phyloP scores from a whole-genome alignment of 1,139 yeast species.

The Lodderomyces oxycetoniae region DNA sequence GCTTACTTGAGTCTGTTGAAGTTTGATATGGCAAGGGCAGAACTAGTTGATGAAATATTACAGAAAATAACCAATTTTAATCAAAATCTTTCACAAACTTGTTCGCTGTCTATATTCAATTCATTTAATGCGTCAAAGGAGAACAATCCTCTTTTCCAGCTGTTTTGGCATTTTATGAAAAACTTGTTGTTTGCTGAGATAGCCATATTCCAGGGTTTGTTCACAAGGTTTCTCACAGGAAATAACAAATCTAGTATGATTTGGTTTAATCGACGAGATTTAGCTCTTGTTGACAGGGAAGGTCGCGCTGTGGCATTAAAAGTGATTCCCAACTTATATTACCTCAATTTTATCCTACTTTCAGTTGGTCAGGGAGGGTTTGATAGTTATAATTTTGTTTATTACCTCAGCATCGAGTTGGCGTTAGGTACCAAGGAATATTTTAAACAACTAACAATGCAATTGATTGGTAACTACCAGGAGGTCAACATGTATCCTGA shows the following conservation, averaged over 20 bases:
- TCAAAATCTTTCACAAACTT: conserved; percentile 20
- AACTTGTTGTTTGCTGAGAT: conserved; percentile 46
- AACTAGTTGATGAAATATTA: conserved; percentile 20
- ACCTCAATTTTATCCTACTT: conserved; percentile 51
- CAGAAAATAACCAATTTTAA: conserved; percentile 26
- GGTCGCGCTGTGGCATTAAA: conserved; percentile 31
- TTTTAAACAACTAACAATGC: conserved; percentile 37
- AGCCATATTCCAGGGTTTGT: conserved; percentile 53
- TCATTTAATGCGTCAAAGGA: conserved; percentile 13
- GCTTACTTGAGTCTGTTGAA: conserved; percentile 24
- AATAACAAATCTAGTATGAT: conserved; percentile 7
- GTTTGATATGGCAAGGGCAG: conserved; percentile 15
- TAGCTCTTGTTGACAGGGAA: conserved; percentile 16
- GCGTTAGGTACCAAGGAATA: conserved; percentile 20
- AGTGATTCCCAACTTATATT: conserved; percentile 45
- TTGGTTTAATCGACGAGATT: conserved; percentile 8
- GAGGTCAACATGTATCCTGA: conserved; percentile 37
- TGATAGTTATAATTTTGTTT: conserved; percentile 64
- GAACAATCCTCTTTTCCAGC: conserved; percentile 17
- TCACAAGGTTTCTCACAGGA: conserved; percentile 32
- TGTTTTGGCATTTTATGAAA: conserved; percentile 40
- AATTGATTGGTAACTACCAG: conserved; percentile 37
- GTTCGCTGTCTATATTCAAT: conserved; percentile 24
- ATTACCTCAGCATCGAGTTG: conserved; percentile 46
- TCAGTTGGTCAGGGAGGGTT: conserved; percentile 69